Base-by-base conservation (phyloP, 129 eudicot species). In the Calendula officinalis region DNA sequence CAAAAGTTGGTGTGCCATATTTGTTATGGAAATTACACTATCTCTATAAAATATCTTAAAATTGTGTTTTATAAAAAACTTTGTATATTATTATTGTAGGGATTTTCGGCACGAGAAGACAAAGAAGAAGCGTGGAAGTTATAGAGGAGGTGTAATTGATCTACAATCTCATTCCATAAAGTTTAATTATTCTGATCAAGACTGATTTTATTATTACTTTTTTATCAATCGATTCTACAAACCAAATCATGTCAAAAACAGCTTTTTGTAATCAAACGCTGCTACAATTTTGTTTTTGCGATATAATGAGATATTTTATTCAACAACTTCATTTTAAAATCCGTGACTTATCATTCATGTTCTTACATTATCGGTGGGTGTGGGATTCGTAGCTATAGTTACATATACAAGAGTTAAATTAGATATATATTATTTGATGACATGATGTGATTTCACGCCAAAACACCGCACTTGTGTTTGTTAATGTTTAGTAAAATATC, bases 51-150 rank as follows among this genome's bases (percentile, higher is more conserved):
- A 22, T 22, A 22, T 22, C 2, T 22, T 2, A 22, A 22, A 22
- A 22, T 22, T 22, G 2, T 22, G 30, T 22, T 22, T 22, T 22
- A 22, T 22, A 22, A 2, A 22, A 22, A 22, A 22, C 14, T 3
- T 53, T n/a, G 64, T 11, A 15, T 6, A 44, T 14, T 56, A 8
- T 52, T 62, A 9, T 2, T 54, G 22, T 56, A 87, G 98, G 95
- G 96, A 72, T 53, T 87, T 91, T 66, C 88, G 96, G 58, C 98
- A 91, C 50, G 96, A 91, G 49, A 91, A 91, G 74, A 91, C 98
- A n/a, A 91, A 91, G 86, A 91, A 91, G 83, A 91, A 87, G 85
- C 96, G 96, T 9, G 98, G 98, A 62, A 87, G 91, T 83, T 87
- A 91, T 30, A 78, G 89, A 72, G 98, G 98, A 58, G 98, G 98